Percentiles rank a stretch among this genome's conserved stretches.
Evolutionary conservation across 2,329 filamentous ascomycete species (phyloP).

Genomic region (Emmonsia crescens): DNA sequence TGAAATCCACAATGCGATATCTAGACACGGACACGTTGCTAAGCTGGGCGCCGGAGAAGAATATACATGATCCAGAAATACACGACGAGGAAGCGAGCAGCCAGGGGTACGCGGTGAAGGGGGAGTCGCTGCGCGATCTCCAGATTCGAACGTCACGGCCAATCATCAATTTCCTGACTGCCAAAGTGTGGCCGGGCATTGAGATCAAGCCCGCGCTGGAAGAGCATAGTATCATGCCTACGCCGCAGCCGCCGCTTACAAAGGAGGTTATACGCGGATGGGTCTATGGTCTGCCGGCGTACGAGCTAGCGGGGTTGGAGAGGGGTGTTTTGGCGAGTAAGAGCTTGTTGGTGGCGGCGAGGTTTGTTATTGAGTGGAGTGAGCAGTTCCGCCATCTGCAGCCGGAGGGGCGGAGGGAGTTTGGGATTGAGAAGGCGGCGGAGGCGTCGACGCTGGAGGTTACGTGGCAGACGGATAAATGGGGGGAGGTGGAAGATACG

Average conservation of each 20-base stretch:
- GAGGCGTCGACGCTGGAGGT: conserved; percentile 72
- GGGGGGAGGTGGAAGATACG: conserved; percentile 96
- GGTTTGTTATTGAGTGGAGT: conserved; percentile 81
- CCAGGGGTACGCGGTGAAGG: conserved; percentile 20
- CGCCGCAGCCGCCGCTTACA: conserved; percentile 62
- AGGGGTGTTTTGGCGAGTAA: conserved; percentile 75
- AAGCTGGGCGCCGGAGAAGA: conserved; percentile 65
- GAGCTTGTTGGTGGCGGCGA: conserved; percentile 65
- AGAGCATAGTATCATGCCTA: conserved; percentile 62
- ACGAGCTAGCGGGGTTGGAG: conserved; percentile 80
- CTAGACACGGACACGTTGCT: conserved; percentile 85
- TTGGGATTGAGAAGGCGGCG: conserved; percentile 75
- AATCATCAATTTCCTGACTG: conserved; percentile 60
- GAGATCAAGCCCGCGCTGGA: conserved; percentile 74
- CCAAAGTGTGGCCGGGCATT: conserved; percentile 72
- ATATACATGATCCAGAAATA: conserved; percentile 33
- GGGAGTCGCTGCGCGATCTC: conserved; percentile 54
- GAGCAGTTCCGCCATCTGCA: conserved; percentile 52
- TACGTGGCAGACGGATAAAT: conserved; percentile 76
- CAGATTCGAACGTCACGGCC: conserved; percentile 61
- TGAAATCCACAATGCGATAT: conserved; percentile 66
- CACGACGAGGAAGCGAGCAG: not conserved
- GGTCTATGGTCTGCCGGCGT: conserved; percentile 60
- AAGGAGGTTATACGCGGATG: conserved; percentile 66
- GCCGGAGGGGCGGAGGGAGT: conserved; percentile 36